phyloP scores from a whole-genome alignment of 495 filamentous ascomycete genomes.

The Neurospora sp. region DNA sequence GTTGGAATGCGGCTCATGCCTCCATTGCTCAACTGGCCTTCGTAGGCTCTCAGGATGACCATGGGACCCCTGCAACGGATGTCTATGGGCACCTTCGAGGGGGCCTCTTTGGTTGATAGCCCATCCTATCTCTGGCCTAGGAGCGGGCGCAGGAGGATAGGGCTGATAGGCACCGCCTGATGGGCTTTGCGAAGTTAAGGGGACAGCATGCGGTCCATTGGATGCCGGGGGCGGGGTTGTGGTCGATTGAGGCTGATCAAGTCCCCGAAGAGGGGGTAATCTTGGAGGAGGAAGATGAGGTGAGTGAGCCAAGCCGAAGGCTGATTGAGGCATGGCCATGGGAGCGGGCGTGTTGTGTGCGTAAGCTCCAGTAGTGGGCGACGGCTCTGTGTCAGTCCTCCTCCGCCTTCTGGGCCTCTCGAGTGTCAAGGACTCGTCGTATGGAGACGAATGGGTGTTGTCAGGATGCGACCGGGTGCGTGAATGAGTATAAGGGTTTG shows the following conservation, averaged over 20 bases:
- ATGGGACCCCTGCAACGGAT: conserved; percentile 2
- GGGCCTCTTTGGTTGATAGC: conserved; percentile 26
- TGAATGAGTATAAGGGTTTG: conserved; percentile 5
- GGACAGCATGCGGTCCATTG: conserved; percentile 6
- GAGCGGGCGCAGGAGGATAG: conserved; percentile 17
- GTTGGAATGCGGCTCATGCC: background rate
- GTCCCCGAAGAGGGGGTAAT: conserved; percentile 31
- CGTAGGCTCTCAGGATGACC: background rate
- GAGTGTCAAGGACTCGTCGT: conserved; percentile 23
- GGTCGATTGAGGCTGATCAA: conserved; percentile 25
- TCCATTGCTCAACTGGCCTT: conserved; percentile 8
- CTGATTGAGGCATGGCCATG: conserved; percentile 7
- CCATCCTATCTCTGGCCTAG: conserved; percentile 34
- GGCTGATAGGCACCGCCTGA: conserved; percentile 9
- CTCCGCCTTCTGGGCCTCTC: conserved; percentile 36
- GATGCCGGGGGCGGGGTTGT: conserved; percentile 16
- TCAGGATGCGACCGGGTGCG: conserved; percentile 11
- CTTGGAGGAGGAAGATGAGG: conserved; percentile 30
- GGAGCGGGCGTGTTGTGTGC: conserved; percentile 18
- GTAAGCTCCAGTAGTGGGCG: conserved; percentile 27
- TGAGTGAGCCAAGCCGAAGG: conserved; percentile 28
- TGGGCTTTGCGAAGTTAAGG: conserved; percentile 2
- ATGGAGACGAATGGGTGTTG: conserved; percentile 13
- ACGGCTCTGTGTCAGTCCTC: conserved; percentile 34
- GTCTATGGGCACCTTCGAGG: conserved; percentile 12